Percentiles rank a stretch among this genome's conserved stretches.
phyloP scores from a whole-genome alignment of 495 filamentous ascomycete species.

The Penicillium flavigenum region DNA sequence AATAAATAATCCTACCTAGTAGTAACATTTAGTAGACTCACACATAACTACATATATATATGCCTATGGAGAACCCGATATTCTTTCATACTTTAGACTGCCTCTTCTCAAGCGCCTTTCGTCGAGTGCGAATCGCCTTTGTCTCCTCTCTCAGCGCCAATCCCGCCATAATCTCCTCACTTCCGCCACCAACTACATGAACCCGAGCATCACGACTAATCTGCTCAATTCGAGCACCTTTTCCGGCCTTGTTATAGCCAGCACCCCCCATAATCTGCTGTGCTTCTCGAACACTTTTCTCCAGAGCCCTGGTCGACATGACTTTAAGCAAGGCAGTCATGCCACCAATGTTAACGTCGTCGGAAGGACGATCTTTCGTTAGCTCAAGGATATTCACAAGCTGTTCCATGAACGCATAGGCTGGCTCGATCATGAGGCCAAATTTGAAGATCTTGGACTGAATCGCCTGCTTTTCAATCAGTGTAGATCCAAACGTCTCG shows the following conservation, averaged over 20 bases:
- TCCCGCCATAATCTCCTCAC: conserved; percentile 57
- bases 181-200: conserved; percentile 58
- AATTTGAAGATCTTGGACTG: conserved; percentile 51
- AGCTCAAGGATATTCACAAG: conserved; percentile 46
- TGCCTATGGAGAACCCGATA: too few species aligned
- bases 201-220: conserved; percentile 57
- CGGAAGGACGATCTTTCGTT: conserved; percentile 34
- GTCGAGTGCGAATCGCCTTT: conserved; percentile 37
- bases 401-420: conserved; percentile 51
- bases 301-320: conserved; percentile 52
- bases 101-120: conserved; percentile 33
- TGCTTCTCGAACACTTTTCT: conserved; percentile 57
- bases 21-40: too few species aligned
- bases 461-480: conserved; percentile 48
- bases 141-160: conserved; percentile 49
- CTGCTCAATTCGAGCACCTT: conserved; percentile 54
- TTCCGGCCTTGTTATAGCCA: conserved; percentile 54
- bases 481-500: conserved; percentile 49
- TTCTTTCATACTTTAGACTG: conserved; percentile 32
- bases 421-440: conserved; percentile 50
- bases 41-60: too few species aligned
- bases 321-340: conserved; percentile 54
- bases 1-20: too few species aligned
- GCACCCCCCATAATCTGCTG: conserved; percentile 62
- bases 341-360: conserved; percentile 47